Evolutionary conservation across 345 rosid species (phyloP).

Genomic region (Eutrema heterophyllum): DNA sequence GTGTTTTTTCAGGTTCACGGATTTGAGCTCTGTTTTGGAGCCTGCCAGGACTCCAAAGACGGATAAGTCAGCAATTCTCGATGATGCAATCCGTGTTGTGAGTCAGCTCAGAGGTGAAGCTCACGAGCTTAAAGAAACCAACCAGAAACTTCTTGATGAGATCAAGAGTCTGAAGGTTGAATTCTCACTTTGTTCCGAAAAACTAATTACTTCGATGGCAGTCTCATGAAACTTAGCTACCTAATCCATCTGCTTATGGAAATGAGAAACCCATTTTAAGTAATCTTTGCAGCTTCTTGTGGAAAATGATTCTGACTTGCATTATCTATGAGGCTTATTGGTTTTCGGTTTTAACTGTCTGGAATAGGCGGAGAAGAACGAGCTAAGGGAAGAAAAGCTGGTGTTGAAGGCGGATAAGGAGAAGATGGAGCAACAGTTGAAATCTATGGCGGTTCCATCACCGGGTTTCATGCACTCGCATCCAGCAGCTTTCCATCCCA

Average conservation of each 20-base stretch:
- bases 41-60: constrained; percentile 73
- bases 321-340: background rate
- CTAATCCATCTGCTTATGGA: background rate
- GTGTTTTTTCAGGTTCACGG: constrained; percentile 54
- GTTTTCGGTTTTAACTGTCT: background rate
- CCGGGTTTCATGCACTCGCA: constrained; percentile 44
- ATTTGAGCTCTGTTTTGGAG: constrained; percentile 73
- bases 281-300: too few relatives aligned
- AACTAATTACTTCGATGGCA: background rate
- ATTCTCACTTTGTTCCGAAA: background rate
- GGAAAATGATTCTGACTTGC: too few relatives aligned
- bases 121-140: constrained; percentile 73
- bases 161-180: constrained; percentile 78
- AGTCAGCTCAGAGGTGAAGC: constrained; percentile 73
- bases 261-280: background rate
- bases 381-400: constrained; percentile 83
- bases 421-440: constrained; percentile 70
- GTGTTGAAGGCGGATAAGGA: constrained; percentile 70
- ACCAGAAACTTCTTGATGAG: constrained; percentile 65
- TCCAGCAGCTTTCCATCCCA: constrained; percentile 58
- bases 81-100: constrained; percentile 72
- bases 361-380: constrained; percentile 76
- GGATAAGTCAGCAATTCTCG: constrained; percentile 76
- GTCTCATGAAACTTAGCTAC: background rate
- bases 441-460: constrained; percentile 48